Conservation (phyloP, 2,329 filamentous ascomycete genomes). For the Myotisia sp. region DNA sequence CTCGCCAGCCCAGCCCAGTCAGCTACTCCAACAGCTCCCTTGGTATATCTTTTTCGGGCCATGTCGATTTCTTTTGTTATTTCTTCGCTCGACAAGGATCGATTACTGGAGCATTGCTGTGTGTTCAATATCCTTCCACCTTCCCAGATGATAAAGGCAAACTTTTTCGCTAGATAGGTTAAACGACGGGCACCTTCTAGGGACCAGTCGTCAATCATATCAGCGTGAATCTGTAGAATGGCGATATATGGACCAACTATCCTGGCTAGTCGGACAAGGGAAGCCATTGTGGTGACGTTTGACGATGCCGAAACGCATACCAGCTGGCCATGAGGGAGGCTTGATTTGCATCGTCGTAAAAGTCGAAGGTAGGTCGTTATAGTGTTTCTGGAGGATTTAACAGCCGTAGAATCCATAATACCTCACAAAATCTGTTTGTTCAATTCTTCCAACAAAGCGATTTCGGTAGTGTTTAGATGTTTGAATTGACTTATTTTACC, state of each 20-base stretch:
- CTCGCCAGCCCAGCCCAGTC: slow-evolving; percentile 27
- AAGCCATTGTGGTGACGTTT: slow-evolving; percentile 42
- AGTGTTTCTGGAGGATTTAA: slow-evolving; percentile 15
- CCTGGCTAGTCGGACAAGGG: slow-evolving; percentile 42
- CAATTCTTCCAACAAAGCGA: too few species aligned
- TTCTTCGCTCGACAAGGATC: slow-evolving; percentile 18
- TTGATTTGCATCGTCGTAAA: slow-evolving; percentile 21
- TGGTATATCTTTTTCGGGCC: slow-evolving; percentile 27
- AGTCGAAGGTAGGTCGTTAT: slow-evolving; percentile 25
- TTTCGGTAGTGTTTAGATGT: too few species aligned
- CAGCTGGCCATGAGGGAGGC: slow-evolving; percentile 26
- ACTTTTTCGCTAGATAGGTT: slow-evolving; percentile 21
- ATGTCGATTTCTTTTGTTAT: slow-evolving; percentile 22
- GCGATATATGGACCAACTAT: slow-evolving; percentile 48
- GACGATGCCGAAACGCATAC: slow-evolving; percentile 39
- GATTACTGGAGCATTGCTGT: slow-evolving; percentile 20
- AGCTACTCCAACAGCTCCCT: slow-evolving; percentile 24
- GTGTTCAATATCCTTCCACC: slow-evolving; percentile 27
- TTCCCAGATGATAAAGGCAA: slow-evolving; percentile 30
- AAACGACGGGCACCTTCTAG: slow-evolving; percentile 37
- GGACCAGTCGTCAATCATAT: slow-evolving; percentile 48
- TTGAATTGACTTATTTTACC: too few species aligned
- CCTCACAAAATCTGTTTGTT: too few species aligned
- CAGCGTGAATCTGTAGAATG: slow-evolving; percentile 47
- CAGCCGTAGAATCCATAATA: slow-evolving; percentile 1